Conservation (phyloP, 176 grass and related monocot species). For the Triticum urartu region DNA sequence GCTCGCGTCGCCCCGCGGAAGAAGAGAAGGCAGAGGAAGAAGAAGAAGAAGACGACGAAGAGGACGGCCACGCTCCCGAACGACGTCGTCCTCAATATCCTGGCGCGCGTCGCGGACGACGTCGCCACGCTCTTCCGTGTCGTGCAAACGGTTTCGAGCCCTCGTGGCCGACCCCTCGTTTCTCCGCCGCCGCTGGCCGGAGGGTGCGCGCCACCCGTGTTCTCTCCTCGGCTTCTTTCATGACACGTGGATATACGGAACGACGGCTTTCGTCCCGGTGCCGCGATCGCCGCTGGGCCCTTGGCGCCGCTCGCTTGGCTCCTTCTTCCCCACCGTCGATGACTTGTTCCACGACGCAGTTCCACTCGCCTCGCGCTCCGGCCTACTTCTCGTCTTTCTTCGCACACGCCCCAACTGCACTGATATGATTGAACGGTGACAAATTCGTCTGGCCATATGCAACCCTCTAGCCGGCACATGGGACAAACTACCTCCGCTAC, state of each 20-base stretch:
- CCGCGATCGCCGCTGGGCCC: not conserved
- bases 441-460: not conserved
- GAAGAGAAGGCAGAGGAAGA: too few relatives aligned
- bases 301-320: not conserved
- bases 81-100: not conserved
- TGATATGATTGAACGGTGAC: too few relatives aligned
- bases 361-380: not conserved
- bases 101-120: not conserved
- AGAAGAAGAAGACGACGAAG: too few relatives aligned
- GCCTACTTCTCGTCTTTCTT: not conserved
- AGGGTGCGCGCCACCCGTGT: not conserved
- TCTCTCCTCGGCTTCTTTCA: not conserved
- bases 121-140: not conserved
- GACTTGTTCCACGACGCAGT: not conserved
- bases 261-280: not conserved
- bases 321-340: not conserved
- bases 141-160: not conserved
- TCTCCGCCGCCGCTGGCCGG: not conserved
- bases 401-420: not conserved
- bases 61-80: not conserved
- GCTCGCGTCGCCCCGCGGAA: too few relatives aligned
- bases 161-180: not conserved
- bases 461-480: not conserved
- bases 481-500: not conserved
- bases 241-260: too few relatives aligned